Evolutionary conservation across 225 moss, liverwort and hornwort species (phyloP).

Genomic region (Antitrichia curtipendula): DNA sequence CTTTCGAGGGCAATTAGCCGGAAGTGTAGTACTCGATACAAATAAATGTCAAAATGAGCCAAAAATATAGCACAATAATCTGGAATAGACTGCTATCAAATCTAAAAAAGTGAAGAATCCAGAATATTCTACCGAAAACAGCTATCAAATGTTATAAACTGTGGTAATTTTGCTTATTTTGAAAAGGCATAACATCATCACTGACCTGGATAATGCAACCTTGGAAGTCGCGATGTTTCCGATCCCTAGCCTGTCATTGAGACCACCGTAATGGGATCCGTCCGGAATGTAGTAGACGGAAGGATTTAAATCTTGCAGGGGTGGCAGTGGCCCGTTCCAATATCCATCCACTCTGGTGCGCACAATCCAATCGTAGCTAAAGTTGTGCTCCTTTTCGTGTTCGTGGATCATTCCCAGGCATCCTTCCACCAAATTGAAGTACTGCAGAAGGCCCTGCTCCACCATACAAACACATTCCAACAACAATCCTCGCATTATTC

Average conservation of each 20-base stretch:
- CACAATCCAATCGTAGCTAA: slow-evolving; percentile 76
- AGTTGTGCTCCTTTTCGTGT: slow-evolving; percentile 38
- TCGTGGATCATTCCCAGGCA: slow-evolving; percentile 54
- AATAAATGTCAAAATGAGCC: background rate
- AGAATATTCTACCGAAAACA: background rate
- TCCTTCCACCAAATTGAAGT: slow-evolving; percentile 88
- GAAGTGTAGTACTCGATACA: background rate
- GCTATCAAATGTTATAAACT: background rate
- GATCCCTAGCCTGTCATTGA: slow-evolving; percentile 82
- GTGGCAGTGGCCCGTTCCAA: slow-evolving; percentile 69
- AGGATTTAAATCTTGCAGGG: slow-evolving; percentile 23
- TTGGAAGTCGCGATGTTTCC: slow-evolving; percentile 43
- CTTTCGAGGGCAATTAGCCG: too few relatives aligned
- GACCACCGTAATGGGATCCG: slow-evolving; percentile 68
- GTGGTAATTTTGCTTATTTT: background rate
- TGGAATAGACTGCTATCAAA: background rate
- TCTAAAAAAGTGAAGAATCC: background rate
- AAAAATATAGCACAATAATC: background rate
- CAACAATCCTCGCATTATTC: background rate
- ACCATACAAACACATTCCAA: background rate
- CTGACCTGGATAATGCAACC: slow-evolving; percentile 59
- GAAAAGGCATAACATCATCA: background rate
- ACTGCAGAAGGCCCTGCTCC: slow-evolving; percentile 84
- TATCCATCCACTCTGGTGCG: slow-evolving; percentile 85
- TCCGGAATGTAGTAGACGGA: slow-evolving; percentile 59